Evolutionary conservation across 495 filamentous ascomycete species (phyloP), one percentile per base, ranked within the genome.

Genomic region (Penicillium turbatum): DNA sequence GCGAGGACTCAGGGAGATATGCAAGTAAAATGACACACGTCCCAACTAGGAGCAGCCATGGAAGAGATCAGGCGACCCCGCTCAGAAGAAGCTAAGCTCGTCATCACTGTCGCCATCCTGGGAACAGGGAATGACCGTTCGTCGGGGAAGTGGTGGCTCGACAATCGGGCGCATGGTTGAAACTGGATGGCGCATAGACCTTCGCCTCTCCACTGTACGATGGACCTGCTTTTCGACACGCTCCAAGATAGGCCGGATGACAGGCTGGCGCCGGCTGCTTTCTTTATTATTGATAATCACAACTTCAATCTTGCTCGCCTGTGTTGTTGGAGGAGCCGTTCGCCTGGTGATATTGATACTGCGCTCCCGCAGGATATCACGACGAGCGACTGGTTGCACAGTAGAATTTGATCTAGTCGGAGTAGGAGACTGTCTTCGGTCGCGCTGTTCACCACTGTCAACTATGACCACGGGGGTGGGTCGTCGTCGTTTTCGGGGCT

Each of bases 21-120:
- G n/a, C 13, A 16, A 15, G 32, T 15, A 41, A 41, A 19, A 19
- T 40, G 27, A 13, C 5, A 32, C 15, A 3, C 8, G 36, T 19
- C 36, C 21, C 37, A 41, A 30, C 3, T 34, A 24, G 16, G 29
- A 39, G 9, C 7, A 34, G n/a, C 40, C 30, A 3, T 51, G 44
- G 40, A 55, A 24, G 35, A 7, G 7, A 17, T 36, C 24, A 45
- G 31, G 27, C 9, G 37, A 16, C 19, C 45, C 41, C 36, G 27
- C 30, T 70, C 48, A 73, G 3, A 75, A 40, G 57, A 75, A 75
- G 54, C 72, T 74, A 16, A 77, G 61, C 57, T 76, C 73, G 40
- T 77, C 74, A 16, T 77, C 74, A 40, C 72, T 74, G 24, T 69
- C 72, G 10, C 70, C 68, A 7, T 72, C 66, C 21, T 64, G 39